Conservation (phyloP, 768 basidiomycete genomes). For the Cantharellus anzutake region DNA sequence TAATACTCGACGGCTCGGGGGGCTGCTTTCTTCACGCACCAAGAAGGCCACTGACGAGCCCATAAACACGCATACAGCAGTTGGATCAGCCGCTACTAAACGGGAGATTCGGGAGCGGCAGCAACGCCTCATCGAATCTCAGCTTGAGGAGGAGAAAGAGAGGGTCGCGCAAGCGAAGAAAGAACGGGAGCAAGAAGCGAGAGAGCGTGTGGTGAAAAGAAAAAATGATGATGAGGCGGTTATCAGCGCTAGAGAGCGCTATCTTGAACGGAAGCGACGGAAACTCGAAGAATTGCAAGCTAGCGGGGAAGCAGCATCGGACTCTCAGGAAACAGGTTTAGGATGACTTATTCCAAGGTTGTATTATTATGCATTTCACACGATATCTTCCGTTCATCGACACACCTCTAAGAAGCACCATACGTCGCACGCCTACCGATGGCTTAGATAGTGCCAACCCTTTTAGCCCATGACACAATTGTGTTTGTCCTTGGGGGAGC, state of each 20-base stretch:
- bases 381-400: too few species aligned
- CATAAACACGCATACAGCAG: slow-evolving; percentile 46
- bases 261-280: slow-evolving; percentile 60
- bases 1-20: slow-evolving; percentile 54
- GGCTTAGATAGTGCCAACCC: too few species aligned
- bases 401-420: too few species aligned
- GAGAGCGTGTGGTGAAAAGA: slow-evolving; percentile 44
- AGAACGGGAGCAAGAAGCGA: slow-evolving; percentile 41
- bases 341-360: too few species aligned
- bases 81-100: slow-evolving; percentile 61
- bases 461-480: too few species aligned
- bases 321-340: too few species aligned
- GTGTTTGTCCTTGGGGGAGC: too few species aligned
- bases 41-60: slow-evolving; percentile 16
- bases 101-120: slow-evolving; percentile 75
- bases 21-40: slow-evolving; percentile 17
- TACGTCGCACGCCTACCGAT: too few species aligned
- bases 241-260: slow-evolving; percentile 53
- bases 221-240: slow-evolving; percentile 62
- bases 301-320: too few species aligned
- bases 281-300: slow-evolving; percentile 31
- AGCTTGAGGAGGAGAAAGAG: slow-evolving; percentile 57
- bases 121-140: slow-evolving; percentile 51
- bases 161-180: slow-evolving; percentile 37
- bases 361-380: too few species aligned